Conservation (phyloP, 805 yeast species). For the Yamadazyma tumulicola region DNA sequence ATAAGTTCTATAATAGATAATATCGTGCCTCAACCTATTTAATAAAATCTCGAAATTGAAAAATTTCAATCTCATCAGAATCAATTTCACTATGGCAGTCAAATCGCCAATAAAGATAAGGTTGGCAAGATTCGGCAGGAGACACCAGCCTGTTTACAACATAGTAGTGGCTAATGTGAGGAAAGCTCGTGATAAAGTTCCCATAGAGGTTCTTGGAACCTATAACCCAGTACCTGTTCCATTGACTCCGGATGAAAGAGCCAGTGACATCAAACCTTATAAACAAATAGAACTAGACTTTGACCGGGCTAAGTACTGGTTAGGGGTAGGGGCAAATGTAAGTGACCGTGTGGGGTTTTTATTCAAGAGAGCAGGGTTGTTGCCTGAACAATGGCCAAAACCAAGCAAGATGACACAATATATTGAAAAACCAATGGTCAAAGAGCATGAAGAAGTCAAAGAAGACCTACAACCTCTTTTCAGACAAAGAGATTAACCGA, state of each 20-base stretch:
- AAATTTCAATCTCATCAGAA: constrained; percentile 5
- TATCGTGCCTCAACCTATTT: too few relatives aligned
- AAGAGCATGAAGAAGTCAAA: constrained; percentile 20
- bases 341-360: constrained; percentile 75
- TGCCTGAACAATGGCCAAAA: constrained; percentile 57
- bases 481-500: constrained; percentile 28
- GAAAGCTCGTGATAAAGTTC: constrained; percentile 81
- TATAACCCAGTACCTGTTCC: constrained; percentile 82
- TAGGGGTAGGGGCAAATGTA: constrained; percentile 96
- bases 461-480: constrained; percentile 32
- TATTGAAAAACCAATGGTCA: constrained; percentile 27
- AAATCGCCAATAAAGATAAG: constrained; percentile 68
- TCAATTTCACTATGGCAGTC: constrained; percentile 6
- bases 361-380: constrained; percentile 74
- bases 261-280: constrained; percentile 53
- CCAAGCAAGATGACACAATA: constrained; percentile 38
- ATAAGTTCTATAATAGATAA: too few relatives aligned
- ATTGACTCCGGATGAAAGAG: constrained; percentile 56
- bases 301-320: constrained; percentile 89
- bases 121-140: constrained; percentile 90
- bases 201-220: constrained; percentile 93
- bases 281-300: constrained; percentile 86
- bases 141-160: constrained; percentile 82
- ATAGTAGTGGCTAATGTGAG: constrained; percentile 80
- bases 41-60: constrained; percentile 1